These are phyloP conservation scores for Ogataea pini DNA, from an alignment of 805 yeast genomes.

Conservation along the genomic window DNA sequence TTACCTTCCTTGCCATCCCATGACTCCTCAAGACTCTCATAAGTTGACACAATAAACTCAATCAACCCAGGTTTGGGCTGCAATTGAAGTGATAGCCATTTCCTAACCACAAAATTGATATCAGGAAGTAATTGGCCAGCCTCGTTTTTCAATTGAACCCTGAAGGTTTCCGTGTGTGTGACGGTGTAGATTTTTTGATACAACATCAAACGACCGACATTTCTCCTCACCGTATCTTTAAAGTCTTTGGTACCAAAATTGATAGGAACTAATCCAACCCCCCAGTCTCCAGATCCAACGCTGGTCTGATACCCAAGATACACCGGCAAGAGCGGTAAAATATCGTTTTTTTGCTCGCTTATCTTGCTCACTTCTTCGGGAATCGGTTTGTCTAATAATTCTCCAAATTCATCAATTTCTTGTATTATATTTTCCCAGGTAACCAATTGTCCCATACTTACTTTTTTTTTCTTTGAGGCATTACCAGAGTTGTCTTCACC, in stretches of 20 bases:
- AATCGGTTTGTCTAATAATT: constrained; percentile 3
- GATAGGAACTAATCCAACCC: constrained; percentile 8
- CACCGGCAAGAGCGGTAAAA: constrained; percentile 24
- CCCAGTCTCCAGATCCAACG: neutral
- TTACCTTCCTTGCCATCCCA: neutral
- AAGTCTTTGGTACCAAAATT: constrained; percentile 18
- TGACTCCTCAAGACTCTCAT: neutral
- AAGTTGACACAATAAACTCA: neutral
- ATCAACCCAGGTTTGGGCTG: neutral
- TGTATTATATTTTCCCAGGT: constrained; percentile 12
- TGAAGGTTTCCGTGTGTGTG: constrained; percentile 6
- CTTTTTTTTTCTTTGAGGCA: constrained; percentile 2
- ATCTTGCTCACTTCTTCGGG: constrained; percentile 14
- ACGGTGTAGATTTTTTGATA: constrained; percentile 22
- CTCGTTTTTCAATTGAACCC: neutral
- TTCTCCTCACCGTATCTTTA: neutral
- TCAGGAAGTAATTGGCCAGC: constrained; percentile 3
- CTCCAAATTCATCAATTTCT: constrained; percentile 10
- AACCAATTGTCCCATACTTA: neutral
- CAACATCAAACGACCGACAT: constrained; percentile 11
- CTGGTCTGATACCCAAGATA: constrained; percentile 16
- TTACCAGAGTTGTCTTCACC: neutral
- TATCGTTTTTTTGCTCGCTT: neutral
- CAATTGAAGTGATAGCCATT: neutral
- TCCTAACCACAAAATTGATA: constrained; percentile 9